Percentiles rank a stretch among this genome's conserved stretches.
Conservation (phyloP, 129 eudicot genomes). For the Sambucus nigra region DNA sequence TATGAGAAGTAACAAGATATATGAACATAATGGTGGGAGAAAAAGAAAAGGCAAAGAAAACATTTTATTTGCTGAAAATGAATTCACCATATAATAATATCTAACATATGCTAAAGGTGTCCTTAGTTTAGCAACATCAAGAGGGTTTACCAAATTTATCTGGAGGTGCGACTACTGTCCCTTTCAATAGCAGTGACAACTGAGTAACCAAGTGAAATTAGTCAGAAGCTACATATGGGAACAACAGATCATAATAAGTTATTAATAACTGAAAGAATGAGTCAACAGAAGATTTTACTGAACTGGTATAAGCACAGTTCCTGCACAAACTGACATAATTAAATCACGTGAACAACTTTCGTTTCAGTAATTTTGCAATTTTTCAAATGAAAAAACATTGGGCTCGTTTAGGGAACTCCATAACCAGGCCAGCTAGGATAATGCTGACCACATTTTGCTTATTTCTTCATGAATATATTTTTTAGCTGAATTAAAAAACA, state of each 20-base stretch:
- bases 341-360: no score
- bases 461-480: background rate
- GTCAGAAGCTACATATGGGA: conserved; percentile 3
- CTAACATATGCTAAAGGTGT: conserved; percentile 1
- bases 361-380: no score
- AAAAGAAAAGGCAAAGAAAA: background rate
- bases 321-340: background rate
- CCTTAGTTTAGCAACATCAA: conserved; percentile 10
- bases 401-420: no score
- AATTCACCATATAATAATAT: background rate
- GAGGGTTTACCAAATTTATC: conserved; percentile 73
- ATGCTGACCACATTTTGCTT: no score
- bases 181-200: conserved; percentile 81
- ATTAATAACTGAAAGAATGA: no score
- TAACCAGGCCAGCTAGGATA: no score
- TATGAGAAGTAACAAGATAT: conserved; percentile 1
- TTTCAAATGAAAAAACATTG: no score
- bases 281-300: no score
- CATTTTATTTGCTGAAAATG: background rate
- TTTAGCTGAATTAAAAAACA: background rate
- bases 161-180: conserved; percentile 94
- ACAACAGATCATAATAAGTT: background rate
- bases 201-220: conserved; percentile 20
- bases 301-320: background rate
- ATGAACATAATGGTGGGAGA: conserved; percentile 1